Conservation (phyloP, 140 eudicot genomes). For the Cichorium intybus region DNA sequence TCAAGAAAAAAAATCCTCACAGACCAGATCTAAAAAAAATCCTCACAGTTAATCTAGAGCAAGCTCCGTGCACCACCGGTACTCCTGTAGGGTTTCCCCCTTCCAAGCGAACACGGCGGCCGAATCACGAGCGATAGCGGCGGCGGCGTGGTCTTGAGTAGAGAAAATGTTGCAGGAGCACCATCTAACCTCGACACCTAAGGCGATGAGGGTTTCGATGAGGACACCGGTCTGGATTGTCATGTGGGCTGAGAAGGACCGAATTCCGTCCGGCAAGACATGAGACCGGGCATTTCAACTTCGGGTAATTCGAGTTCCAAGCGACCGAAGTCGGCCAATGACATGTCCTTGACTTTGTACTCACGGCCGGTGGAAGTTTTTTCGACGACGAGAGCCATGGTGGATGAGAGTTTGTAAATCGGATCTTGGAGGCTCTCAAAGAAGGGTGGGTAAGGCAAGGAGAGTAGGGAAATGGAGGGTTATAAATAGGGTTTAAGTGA, state of each 20-base stretch:
- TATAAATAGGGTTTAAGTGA: conserved; percentile 36
- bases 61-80: conserved; percentile 92
- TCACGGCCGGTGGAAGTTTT: conserved; percentile 77
- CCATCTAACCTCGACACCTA: conserved; percentile 59
- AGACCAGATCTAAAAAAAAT: too few relatives aligned
- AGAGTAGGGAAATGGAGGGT: conserved; percentile 21
- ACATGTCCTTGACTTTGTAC: too few relatives aligned
- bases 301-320: conserved; percentile 80
- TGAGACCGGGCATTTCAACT: conserved; percentile 72
- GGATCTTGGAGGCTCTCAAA: neutral
- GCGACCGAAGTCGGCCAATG: conserved; percentile 87
- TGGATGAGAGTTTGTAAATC: conserved; percentile 1
- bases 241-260: conserved; percentile 79
- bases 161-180: too few relatives aligned
- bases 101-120: too few relatives aligned
- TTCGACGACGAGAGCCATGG: conserved; percentile 63
- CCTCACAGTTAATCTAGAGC: conserved; percentile 74
- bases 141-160: too few relatives aligned
- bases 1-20: too few relatives aligned
- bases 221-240: conserved; percentile 79
- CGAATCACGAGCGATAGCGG: too few relatives aligned
- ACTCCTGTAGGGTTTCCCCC: conserved; percentile 63
- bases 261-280: conserved; percentile 53
- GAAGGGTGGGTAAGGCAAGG: conserved; percentile 32
- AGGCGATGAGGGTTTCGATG: conserved; percentile 51